Percentiles rank a stretch among this genome's conserved stretches.
Evolutionary conservation across 2,329 filamentous ascomycete species (phyloP).

Genomic region (Aspergillus melleus): DNA sequence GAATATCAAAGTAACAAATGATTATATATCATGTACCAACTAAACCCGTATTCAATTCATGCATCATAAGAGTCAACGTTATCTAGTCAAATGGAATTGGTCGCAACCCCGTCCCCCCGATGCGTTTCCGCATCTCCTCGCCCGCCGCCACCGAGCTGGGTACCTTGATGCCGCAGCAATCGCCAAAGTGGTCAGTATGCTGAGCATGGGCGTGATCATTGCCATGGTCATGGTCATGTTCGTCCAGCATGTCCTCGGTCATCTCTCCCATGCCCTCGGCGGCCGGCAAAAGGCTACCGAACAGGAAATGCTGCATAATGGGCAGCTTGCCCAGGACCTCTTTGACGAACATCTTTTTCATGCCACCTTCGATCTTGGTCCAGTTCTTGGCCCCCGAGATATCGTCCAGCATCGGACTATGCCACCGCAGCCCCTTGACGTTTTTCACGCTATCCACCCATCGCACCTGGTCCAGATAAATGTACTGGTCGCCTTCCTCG

Average conservation of each 20-base stretch:
- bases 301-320: constrained; percentile 98
- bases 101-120: constrained; percentile 65
- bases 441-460: constrained; percentile 98
- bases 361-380: constrained; percentile 89
- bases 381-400: constrained; percentile 88
- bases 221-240: constrained; percentile 60
- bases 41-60: background rate
- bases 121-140: constrained; percentile 79
- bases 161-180: constrained; percentile 97
- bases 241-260: constrained; percentile 52
- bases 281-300: constrained; percentile 81
- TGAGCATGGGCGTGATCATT: constrained; percentile 70
- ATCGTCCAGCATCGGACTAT: constrained; percentile 97
- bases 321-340: constrained; percentile 92
- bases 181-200: constrained; percentile 68
- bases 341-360: constrained; percentile 94
- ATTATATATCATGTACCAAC: background rate
- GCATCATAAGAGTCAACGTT: background rate
- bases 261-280: constrained; percentile 69
- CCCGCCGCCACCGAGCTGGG: constrained; percentile 91
- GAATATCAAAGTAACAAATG: no score
- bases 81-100: constrained; percentile 51
- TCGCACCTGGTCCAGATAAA: constrained; percentile 88
- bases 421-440: constrained; percentile 91
- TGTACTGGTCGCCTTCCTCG: constrained; percentile 76